Percentiles rank a stretch among this genome's conserved stretches.
phyloP scores from a whole-genome alignment of 2,329 filamentous ascomycete genomes.

The Trichothecium sympodiale region DNA sequence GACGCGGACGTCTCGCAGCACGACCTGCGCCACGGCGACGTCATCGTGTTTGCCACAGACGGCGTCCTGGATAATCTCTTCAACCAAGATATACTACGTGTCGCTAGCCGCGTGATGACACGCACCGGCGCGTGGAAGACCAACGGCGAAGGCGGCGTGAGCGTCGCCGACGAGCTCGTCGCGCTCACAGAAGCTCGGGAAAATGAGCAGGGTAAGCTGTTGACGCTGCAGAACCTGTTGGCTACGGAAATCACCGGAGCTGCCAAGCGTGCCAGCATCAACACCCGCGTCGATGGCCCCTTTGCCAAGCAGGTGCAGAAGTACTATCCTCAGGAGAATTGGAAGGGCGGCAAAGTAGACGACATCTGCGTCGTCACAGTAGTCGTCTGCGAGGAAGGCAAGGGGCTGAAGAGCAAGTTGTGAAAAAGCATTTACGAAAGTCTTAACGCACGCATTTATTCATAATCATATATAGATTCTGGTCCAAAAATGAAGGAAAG shows the following conservation, averaged over 20 bases:
- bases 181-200: constrained; percentile 17
- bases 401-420: constrained; percentile 20
- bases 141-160: constrained; percentile 41
- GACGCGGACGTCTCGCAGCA: constrained; percentile 75
- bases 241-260: constrained; percentile 70
- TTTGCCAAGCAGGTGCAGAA: constrained; percentile 92
- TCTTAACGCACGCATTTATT: too few relatives aligned
- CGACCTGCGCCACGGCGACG: constrained; percentile 75
- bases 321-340: constrained; percentile 75
- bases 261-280: constrained; percentile 75
- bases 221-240: constrained; percentile 64
- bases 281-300: constrained; percentile 73
- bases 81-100: constrained; percentile 74
- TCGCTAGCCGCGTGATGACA: constrained; percentile 69
- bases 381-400: constrained; percentile 56
- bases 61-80: constrained; percentile 95
- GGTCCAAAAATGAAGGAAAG: not conserved
- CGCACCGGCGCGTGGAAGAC: constrained; percentile 63
- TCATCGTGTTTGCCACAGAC: constrained; percentile 88
- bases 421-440: constrained; percentile 9
- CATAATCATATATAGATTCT: not conserved
- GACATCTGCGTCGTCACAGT: constrained; percentile 85
- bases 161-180: constrained; percentile 50
- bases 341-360: constrained; percentile 87
- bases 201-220: constrained; percentile 13